Conservation (phyloP, 2,329 filamentous ascomycete species). For the Epichloe aotearoae region DNA sequence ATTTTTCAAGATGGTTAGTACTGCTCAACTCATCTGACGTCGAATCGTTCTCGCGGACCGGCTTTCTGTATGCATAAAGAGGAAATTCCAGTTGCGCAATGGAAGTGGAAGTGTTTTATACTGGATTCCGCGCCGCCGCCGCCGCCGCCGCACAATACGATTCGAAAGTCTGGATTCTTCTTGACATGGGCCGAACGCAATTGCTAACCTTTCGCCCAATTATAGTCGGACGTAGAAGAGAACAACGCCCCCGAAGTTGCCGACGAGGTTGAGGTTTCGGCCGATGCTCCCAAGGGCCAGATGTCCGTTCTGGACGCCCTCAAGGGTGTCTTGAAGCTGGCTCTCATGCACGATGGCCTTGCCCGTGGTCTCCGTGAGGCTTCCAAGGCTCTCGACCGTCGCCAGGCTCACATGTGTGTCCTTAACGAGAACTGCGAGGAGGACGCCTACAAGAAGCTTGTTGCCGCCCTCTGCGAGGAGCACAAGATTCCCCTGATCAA, state of each 20-base stretch:
- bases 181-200: background rate
- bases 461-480: constrained; percentile 96
- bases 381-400: constrained; percentile 95
- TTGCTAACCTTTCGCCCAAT: constrained; percentile 24
- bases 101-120: background rate
- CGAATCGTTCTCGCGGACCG: background rate
- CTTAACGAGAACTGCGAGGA: constrained; percentile 99
- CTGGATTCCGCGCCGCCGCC: background rate
- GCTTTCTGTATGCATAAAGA: background rate
- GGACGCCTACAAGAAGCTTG: constrained; percentile 99
- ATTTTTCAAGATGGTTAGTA: constrained; percentile 47
- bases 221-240: constrained; percentile 99
- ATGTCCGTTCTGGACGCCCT: constrained; percentile 98
- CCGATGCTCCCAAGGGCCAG: constrained; percentile 81
- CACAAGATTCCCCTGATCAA: constrained; percentile 99
- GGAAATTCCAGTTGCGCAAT: background rate
- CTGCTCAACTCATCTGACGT: background rate
- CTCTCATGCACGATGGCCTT: constrained; percentile 98
- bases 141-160: background rate
- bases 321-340: constrained; percentile 97
- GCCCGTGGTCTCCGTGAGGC: constrained; percentile 97
- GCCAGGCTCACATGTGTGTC: constrained; percentile 99
- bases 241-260: constrained; percentile 70
- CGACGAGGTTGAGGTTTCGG: constrained; percentile 91
- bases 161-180: background rate